Evolutionary conservation across 2,329 filamentous ascomycete genomes (phyloP), one percentile per base, ranked within the genome.

Genomic region (Chaetomium sp.): DNA sequence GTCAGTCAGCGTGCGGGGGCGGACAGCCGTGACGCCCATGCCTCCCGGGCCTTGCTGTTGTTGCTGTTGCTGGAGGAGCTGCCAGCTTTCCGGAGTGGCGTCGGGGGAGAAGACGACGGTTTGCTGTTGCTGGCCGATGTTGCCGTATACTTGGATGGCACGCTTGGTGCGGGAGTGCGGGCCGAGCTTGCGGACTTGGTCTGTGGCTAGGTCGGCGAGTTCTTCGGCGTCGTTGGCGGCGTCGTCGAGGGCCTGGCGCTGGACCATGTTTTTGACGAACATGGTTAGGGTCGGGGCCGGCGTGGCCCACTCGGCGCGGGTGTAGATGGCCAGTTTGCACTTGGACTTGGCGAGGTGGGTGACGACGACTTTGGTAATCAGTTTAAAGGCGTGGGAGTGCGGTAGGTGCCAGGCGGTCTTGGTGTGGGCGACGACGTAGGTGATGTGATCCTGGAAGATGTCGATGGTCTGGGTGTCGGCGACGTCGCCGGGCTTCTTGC

Each of bases 261-360:
- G 81, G n/a, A 87, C 76, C 54, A 87, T 69, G 49, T 76, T 79
- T 68, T 81, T 83, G 12, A 79, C 79, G 43, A 86, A 72, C 0
- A 27, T 27, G 19, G 19, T 27, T 27, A 27, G 19, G 19, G 19
- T 27, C 3, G 79, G 76, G 9, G 85, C 85, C 53, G 81, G 76
- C 61, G 84, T 87, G 33, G 83, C 79, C 94, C 94, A 97, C 63
- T 90, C 88, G n/a, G 96, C 83, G 65, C 87, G 88, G 52, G 86
- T 88, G 71, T 89, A 95, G 44, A 97, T 82, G 33, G 91, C 87
- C 54, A 99, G 81, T 73, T 94, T 96, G 71, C 90, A 95, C 69
- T 87, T 91, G 10, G 89, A 91, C 72, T 97, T 97, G 52, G 90
- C 85, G 58, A 92, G 80, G 67, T 97, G 90, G 2, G 94, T 96